Percentiles rank a stretch among this genome's conserved stretches.
phyloP scores from a whole-genome alignment of 1,284 basidiomycete species.

The Tetrapyrgos nigripes region DNA sequence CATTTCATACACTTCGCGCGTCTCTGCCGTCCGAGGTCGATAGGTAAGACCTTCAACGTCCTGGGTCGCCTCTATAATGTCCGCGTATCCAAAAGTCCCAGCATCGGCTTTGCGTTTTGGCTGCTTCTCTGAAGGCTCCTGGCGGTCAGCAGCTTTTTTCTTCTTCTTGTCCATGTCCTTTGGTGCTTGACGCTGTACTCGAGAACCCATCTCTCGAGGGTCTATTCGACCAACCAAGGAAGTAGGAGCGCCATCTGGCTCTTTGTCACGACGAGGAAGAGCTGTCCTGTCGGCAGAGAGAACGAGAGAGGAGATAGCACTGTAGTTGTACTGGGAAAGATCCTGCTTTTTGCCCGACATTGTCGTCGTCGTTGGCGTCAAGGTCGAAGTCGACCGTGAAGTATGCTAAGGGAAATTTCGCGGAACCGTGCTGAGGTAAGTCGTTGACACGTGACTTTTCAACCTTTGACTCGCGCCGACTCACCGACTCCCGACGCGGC shows the following conservation, averaged over 20 bases:
- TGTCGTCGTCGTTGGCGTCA: conserved; percentile 7
- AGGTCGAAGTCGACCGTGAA: not conserved
- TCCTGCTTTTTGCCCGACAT: conserved; percentile 64
- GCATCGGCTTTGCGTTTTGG: conserved; percentile 60
- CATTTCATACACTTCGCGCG: conserved; percentile 93
- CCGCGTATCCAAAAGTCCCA: conserved; percentile 73
- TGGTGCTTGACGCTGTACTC: conserved; percentile 83
- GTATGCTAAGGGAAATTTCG: not conserved
- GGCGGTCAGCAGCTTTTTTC: conserved; percentile 72
- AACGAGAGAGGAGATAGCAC: conserved; percentile 87
- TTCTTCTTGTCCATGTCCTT: conserved; percentile 98
- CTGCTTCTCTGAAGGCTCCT: conserved; percentile 57
- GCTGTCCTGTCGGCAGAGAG: conserved; percentile 82
- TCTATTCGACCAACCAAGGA: conserved; percentile 93
- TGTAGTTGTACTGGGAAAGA: conserved; percentile 89
- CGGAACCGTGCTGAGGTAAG: not conserved
- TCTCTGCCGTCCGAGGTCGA: conserved; percentile 92
- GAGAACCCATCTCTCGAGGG: conserved; percentile 92
- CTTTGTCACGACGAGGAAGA: conserved; percentile 84
- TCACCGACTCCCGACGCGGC: too few relatives aligned
- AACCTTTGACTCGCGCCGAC: too few relatives aligned
- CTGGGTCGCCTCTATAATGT: conserved; percentile 93
- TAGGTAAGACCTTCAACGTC: conserved; percentile 94
- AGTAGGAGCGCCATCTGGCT: conserved; percentile 96
- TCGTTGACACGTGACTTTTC: too few relatives aligned